These are phyloP conservation scores for Bruguiera sexangula DNA, from an alignment of 345 rosid genomes.

Conservation along the genomic window DNA sequence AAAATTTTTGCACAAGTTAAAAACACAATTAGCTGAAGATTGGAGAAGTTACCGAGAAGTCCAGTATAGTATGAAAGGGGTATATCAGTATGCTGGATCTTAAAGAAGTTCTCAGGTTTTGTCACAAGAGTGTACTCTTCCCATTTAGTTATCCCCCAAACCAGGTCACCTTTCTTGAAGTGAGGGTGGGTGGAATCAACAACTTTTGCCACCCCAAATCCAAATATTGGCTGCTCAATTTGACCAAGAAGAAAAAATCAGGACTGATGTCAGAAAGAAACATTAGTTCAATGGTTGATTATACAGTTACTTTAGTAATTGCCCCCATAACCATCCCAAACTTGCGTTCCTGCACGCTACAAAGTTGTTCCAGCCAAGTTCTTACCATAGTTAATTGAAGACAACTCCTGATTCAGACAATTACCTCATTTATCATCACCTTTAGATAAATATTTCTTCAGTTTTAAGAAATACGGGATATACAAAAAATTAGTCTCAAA, in stretches of 20 bases:
- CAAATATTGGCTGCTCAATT: conserved; percentile 14
- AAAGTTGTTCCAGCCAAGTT: too few relatives aligned
- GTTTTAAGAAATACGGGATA: too few relatives aligned
- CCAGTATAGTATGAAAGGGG: conserved; percentile 29
- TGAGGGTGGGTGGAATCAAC: conserved; percentile 11
- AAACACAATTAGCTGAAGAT: neutral
- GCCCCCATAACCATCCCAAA: too few relatives aligned
- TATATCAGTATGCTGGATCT: conserved; percentile 19
- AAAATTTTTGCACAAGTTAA: neutral
- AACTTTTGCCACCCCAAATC: conserved; percentile 21
- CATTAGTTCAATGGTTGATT: neutral
- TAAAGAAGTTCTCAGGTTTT: neutral
- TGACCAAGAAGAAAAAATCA: too few relatives aligned
- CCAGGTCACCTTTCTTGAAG: conserved; percentile 19
- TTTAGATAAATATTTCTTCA: too few relatives aligned
- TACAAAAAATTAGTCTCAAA: too few relatives aligned
- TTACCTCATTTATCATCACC: neutral
- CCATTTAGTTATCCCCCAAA: conserved; percentile 26
- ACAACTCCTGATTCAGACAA: neutral
- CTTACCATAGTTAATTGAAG: neutral
- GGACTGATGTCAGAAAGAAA: neutral
- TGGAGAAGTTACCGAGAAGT: conserved; percentile 20
- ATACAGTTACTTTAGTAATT: neutral
- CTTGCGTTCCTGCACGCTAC: too few relatives aligned
- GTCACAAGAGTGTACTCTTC: conserved; percentile 25